These are phyloP conservation scores for Populus deltoides DNA, from an alignment of 345 rosid genomes.

Conservation along the genomic window DNA sequence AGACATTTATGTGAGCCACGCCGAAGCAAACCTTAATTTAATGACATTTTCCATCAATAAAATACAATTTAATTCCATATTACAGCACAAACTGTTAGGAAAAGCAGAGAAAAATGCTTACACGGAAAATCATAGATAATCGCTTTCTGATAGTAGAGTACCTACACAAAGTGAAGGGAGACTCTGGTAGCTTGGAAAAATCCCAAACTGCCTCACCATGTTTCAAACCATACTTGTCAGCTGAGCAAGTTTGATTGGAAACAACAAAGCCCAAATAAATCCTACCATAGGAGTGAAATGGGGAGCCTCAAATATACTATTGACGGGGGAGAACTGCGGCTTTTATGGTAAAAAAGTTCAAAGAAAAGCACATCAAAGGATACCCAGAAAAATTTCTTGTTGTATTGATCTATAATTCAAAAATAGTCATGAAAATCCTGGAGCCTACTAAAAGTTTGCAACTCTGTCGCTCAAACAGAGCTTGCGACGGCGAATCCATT, in stretches of 20 bases:
- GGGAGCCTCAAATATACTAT: neutral
- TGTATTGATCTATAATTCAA: neutral
- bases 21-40: neutral
- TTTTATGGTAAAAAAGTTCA: too few species aligned
- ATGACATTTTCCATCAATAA: neutral
- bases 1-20: neutral
- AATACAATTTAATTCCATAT: neutral
- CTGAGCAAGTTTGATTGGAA: slow-evolving; percentile 22
- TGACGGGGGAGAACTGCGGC: neutral
- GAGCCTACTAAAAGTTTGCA: slow-evolving; percentile 27
- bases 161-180: neutral
- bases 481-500: slow-evolving; percentile 15
- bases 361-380: neutral
- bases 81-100: neutral
- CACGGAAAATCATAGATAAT: slow-evolving; percentile 24
- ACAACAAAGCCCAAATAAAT: too few species aligned
- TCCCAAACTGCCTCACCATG: neutral
- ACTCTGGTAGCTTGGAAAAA: neutral
- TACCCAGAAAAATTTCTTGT: neutral
- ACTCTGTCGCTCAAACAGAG: slow-evolving; percentile 19
- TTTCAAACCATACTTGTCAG: neutral
- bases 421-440: neutral
- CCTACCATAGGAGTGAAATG: neutral
- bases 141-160: neutral
- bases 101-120: neutral